Conservation (phyloP, 2,329 filamentous ascomycete species). For the Ophiostoma ulmi region DNA sequence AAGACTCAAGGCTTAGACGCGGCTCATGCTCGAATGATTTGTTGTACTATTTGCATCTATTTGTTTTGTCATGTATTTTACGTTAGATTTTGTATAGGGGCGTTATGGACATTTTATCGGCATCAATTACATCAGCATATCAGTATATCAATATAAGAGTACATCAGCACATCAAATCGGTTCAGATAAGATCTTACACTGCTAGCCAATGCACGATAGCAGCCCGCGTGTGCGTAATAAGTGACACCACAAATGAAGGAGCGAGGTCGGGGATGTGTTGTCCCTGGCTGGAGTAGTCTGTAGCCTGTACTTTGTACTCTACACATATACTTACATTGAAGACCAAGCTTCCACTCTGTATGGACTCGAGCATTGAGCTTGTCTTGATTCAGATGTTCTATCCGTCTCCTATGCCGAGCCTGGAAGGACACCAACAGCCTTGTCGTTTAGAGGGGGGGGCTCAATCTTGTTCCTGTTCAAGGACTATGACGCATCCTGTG, state of each 20-base stretch:
- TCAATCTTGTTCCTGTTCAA: neutral
- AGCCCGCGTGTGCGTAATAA: neutral
- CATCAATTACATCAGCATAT: neutral
- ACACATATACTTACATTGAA: neutral
- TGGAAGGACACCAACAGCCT: neutral
- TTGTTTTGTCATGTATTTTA: constrained; percentile 1
- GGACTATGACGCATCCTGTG: neutral
- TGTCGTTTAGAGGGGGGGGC: no score
- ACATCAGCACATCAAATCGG: neutral
- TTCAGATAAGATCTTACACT: neutral
- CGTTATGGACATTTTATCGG: neutral
- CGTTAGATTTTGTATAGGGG: neutral
- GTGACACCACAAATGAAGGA: neutral
- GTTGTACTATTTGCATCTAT: neutral
- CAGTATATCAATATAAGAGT: neutral
- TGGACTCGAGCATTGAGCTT: neutral
- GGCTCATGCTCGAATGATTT: neutral
- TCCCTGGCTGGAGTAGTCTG: neutral
- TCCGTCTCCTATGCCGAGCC: neutral
- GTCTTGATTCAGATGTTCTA: neutral
- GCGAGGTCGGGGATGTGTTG: neutral
- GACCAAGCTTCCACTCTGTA: neutral
- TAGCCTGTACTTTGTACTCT: neutral
- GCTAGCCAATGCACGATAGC: neutral
- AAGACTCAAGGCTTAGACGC: neutral